Conservation (phyloP, 495 filamentous ascomycete genomes). For the Penicillium salamii region DNA sequence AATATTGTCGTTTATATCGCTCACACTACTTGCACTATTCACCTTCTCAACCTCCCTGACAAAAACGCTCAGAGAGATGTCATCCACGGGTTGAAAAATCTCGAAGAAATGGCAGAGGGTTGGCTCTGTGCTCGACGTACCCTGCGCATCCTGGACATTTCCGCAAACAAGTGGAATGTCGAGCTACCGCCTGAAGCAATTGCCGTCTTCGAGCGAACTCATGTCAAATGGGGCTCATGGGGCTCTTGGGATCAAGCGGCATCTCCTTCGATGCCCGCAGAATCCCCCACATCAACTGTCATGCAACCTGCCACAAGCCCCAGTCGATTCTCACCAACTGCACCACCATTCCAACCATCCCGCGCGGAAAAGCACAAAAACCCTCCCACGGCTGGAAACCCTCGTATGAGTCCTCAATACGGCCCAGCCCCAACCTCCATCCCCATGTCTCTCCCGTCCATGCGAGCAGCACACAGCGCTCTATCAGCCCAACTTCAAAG, state of each 20-base stretch:
- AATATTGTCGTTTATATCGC: slow-evolving; percentile 95
- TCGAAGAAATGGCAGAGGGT: slow-evolving; percentile 93
- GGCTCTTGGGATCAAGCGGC: slow-evolving; percentile 42
- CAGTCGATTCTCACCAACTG: slow-evolving; percentile 19
- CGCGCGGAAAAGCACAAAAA: slow-evolving; percentile 12
- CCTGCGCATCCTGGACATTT: slow-evolving; percentile 76
- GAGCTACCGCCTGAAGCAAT: slow-evolving; percentile 81
- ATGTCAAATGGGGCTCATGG: slow-evolving; percentile 53
- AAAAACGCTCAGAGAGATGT: slow-evolving; percentile 87
- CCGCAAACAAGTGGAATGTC: slow-evolving; percentile 86
- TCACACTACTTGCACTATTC: slow-evolving; percentile 90
- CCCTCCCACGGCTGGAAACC: slow-evolving; percentile 6
- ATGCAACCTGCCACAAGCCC: slow-evolving; percentile 15
- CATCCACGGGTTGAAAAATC: slow-evolving; percentile 81
- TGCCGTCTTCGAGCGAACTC: slow-evolving; percentile 64
- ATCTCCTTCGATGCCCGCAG: slow-evolving; percentile 35
- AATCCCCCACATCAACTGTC: slow-evolving; percentile 18
- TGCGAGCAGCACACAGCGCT: slow-evolving; percentile 19
- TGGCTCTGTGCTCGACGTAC: slow-evolving; percentile 91
- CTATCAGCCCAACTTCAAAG: slow-evolving; percentile 20
- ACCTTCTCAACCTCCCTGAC: slow-evolving; percentile 87
- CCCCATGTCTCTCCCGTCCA: slow-evolving; percentile 20
- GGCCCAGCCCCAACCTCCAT: slow-evolving; percentile 3
- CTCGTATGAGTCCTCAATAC: slow-evolving; percentile 18
- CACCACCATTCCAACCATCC: slow-evolving; percentile 7